A percentile compares a stretch with the other conserved stretches of the same genome.
phyloP scores from a whole-genome alignment of 2,329 filamentous ascomycete species.

The Pseudopyrenochaeta lycopersici region DNA sequence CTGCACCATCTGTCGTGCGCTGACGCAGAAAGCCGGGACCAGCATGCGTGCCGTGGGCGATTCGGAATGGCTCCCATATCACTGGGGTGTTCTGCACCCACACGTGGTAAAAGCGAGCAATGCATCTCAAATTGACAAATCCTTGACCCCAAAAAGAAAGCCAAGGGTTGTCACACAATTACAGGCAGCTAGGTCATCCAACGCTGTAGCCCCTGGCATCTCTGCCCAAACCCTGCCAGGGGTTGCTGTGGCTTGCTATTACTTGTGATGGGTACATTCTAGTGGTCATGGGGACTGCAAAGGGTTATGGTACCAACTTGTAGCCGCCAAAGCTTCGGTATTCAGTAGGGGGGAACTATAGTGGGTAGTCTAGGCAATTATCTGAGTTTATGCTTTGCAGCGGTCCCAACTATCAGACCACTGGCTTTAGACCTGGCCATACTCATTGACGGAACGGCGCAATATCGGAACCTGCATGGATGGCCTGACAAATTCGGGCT shows the following conservation, averaged over 20 bases:
- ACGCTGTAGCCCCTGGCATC: constrained; percentile 7
- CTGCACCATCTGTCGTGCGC: constrained; percentile 23
- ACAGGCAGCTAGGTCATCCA: constrained; percentile 21
- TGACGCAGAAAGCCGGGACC: constrained; percentile 18
- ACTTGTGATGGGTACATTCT: background rate
- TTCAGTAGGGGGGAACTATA: background rate
- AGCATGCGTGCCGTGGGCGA: constrained; percentile 13
- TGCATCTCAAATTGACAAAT: constrained; percentile 19
- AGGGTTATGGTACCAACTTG: constrained; percentile 9
- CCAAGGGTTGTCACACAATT: constrained; percentile 21
- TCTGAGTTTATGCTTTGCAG: background rate
- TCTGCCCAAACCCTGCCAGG: constrained; percentile 8
- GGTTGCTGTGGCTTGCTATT: constrained; percentile 14
- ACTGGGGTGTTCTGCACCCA: constrained; percentile 25
- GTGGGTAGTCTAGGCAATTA: background rate
- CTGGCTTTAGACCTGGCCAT: background rate
- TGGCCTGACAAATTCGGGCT: background rate
- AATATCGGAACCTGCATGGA: constrained; percentile 4
- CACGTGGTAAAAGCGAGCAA: constrained; percentile 39
- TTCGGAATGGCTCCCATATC: constrained; percentile 4
- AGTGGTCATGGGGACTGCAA: constrained; percentile 9
- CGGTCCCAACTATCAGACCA: background rate
- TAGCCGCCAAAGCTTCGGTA: constrained; percentile 3
- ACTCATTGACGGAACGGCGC: background rate
- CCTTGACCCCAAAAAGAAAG: constrained; percentile 21